Evolutionary conservation across 2,329 filamentous ascomycete genomes (phyloP).

Genomic region (Aspergillus hiratsukae): DNA sequence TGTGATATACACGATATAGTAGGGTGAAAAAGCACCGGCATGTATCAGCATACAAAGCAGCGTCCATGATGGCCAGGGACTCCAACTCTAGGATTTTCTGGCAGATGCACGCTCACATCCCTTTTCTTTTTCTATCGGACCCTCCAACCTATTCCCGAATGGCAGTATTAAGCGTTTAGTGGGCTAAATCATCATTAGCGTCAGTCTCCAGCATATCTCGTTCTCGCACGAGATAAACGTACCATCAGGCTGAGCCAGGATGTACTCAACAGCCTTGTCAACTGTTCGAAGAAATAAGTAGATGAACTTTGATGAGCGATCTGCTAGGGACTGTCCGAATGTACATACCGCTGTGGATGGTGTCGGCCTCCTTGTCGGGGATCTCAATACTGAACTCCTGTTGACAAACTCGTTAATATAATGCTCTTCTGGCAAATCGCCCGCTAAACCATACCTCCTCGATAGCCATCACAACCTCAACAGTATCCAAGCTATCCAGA

Average conservation of each 20-base stretch:
- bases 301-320: constrained; percentile 2
- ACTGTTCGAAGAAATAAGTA: constrained; percentile 51
- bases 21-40: constrained; percentile 32
- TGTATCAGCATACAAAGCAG: constrained; percentile 36
- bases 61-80: constrained; percentile 22
- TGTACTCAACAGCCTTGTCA: constrained; percentile 92
- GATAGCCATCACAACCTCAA: constrained; percentile 99
- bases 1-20: constrained; percentile 43
- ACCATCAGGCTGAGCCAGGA: constrained; percentile 87
- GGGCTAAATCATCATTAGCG: constrained; percentile 26
- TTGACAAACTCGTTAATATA: constrained; percentile 14
- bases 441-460: constrained; percentile 66
- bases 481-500: constrained; percentile 94
- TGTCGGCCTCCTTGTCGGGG: constrained; percentile 92
- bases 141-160: constrained; percentile 19
- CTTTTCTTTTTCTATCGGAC: constrained; percentile 34
- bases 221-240: constrained; percentile 42
- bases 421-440: constrained; percentile 10
- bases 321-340: background rate
- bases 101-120: constrained; percentile 26
- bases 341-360: constrained; percentile 82
- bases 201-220: background rate
- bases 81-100: constrained; percentile 23
- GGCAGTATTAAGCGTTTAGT: constrained; percentile 33
- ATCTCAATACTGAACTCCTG: constrained; percentile 91